These are phyloP conservation scores for Aspergillus hancockii DNA, from an alignment of 495 filamentous ascomycete genomes.

Conservation along the genomic window DNA sequence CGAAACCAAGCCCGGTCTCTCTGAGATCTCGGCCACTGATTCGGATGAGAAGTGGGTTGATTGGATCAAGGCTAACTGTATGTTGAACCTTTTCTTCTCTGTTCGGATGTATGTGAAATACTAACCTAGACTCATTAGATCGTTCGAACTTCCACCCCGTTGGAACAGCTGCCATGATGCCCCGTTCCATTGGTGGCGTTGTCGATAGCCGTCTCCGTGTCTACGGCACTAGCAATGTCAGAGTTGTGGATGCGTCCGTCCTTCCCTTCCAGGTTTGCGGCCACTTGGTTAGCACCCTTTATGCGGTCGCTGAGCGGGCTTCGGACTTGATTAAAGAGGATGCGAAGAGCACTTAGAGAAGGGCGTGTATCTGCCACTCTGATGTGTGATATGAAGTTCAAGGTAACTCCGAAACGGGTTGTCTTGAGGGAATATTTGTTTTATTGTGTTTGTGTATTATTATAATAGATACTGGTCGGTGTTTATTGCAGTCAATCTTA, in stretches of 20 bases:
- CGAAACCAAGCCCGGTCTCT: slow-evolving; percentile 24
- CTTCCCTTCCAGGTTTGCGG: slow-evolving; percentile 53
- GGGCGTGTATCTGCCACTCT: not conserved
- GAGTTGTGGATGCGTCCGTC: slow-evolving; percentile 59
- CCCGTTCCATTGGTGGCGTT: slow-evolving; percentile 54
- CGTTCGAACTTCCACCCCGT: slow-evolving; percentile 43
- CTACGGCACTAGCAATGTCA: slow-evolving; percentile 47
- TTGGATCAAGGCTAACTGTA: slow-evolving; percentile 33
- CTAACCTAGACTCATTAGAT: slow-evolving; percentile 19
- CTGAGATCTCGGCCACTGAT: slow-evolving; percentile 3
- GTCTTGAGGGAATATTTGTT: not conserved
- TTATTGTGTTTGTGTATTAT: not conserved
- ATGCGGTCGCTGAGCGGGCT: slow-evolving; percentile 58
- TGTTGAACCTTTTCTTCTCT: slow-evolving; percentile 7
- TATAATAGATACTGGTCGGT: not conserved
- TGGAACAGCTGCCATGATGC: slow-evolving; percentile 59
- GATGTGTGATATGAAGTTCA: not conserved
- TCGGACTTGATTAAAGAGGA: slow-evolving; percentile 51
- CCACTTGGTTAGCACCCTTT: slow-evolving; percentile 53
- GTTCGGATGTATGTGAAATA: not conserved
- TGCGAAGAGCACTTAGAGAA: not conserved
- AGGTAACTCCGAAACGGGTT: not conserved
- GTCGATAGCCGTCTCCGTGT: slow-evolving; percentile 39
- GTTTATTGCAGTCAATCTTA: not conserved
- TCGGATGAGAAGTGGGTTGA: slow-evolving; percentile 26